phyloP scores from a whole-genome alignment of 495 filamentous ascomycete genomes.

The Tuber magnatum region DNA sequence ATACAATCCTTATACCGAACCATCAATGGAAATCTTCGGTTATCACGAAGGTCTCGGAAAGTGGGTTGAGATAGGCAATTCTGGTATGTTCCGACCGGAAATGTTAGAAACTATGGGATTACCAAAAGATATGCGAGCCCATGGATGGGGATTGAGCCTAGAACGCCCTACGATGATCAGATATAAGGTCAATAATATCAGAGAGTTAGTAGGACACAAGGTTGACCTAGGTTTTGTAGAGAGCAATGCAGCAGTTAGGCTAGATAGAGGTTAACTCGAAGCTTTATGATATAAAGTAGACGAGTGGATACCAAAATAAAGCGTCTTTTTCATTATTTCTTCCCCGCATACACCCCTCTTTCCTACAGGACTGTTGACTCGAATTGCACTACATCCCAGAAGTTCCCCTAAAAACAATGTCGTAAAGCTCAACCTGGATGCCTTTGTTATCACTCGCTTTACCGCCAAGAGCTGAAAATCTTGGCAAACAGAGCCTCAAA shows the following conservation, averaged over 20 bases:
- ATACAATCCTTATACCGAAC: conserved; percentile 99
- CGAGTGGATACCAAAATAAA: not conserved
- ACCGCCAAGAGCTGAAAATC: not conserved
- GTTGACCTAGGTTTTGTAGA: conserved; percentile 76
- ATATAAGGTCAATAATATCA: conserved; percentile 75
- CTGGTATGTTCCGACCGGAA: conserved; percentile 95
- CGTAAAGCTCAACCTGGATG: not conserved
- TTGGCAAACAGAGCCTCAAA: conserved; percentile 1
- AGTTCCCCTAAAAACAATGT: not conserved
- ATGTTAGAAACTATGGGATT: conserved; percentile 79
- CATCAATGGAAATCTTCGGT: conserved; percentile 91
- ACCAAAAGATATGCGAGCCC: conserved; percentile 77
- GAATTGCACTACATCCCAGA: not conserved
- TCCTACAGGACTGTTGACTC: not conserved
- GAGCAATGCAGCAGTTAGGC: conserved; percentile 70
- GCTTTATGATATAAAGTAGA: not conserved
- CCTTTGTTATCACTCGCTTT: not conserved
- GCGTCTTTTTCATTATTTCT: not conserved
- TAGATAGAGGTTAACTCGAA: conserved; percentile 59
- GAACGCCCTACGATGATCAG: conserved; percentile 98
- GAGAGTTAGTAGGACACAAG: conserved; percentile 77
- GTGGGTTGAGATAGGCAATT: conserved; percentile 95
- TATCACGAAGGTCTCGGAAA: conserved; percentile 84
- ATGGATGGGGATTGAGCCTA: conserved; percentile 83
- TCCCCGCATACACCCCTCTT: not conserved